These are phyloP conservation scores for Aspergillus quadrilineatus DNA, from an alignment of 2,329 filamentous ascomycete species.

Conservation along the genomic window DNA sequence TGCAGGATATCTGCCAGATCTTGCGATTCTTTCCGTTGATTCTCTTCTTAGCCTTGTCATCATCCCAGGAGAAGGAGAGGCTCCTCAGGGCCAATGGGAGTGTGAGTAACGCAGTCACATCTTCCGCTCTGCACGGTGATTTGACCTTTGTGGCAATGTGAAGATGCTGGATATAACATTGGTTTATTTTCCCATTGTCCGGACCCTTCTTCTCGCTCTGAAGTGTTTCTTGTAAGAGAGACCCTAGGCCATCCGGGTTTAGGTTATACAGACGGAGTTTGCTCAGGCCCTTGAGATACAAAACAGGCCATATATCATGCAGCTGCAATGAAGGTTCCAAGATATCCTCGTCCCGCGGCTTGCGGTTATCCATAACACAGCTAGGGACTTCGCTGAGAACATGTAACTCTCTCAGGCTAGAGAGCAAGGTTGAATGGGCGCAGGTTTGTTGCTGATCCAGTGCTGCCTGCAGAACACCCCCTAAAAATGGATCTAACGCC, in stretches of 20 bases:
- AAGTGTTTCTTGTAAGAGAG: neutral
- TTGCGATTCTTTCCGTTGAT: neutral
- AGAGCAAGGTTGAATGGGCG: neutral
- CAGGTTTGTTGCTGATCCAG: neutral
- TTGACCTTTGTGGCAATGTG: neutral
- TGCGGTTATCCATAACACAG: neutral
- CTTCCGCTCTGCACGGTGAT: neutral
- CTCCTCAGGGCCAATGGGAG: neutral
- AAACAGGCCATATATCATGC: constrained; percentile 2
- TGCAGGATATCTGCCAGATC: neutral
- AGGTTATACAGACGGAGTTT: constrained; percentile 2
- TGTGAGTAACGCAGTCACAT: neutral
- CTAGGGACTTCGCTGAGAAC: neutral
- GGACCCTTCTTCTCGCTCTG: neutral
- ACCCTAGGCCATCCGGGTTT: neutral
- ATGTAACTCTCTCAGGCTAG: neutral
- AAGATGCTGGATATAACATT: constrained; percentile 2
- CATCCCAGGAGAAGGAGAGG: constrained; percentile 1
- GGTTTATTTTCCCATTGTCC: no score
- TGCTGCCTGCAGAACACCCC: neutral
- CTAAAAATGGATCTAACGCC: neutral
- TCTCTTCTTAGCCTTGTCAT: neutral
- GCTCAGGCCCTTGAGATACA: neutral
- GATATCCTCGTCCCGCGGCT: neutral
- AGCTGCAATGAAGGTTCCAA: neutral